Evolutionary conservation across 306 rosid genomes (phyloP), one percentile per base, ranked within the genome.

Genomic region (Carpinus viminea): DNA sequence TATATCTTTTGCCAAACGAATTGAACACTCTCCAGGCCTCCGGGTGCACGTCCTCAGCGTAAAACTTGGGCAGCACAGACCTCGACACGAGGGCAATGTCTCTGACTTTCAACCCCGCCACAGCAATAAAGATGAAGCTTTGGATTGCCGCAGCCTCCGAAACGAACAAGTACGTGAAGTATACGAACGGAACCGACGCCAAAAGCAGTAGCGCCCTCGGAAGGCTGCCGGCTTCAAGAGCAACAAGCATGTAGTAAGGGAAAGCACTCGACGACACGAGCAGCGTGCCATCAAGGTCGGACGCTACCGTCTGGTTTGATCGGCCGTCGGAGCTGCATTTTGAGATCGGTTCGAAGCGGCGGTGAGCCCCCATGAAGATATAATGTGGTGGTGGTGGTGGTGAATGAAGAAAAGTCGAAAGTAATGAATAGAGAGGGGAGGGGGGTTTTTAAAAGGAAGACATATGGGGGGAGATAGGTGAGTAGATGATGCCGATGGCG

Each of bases 171-270:
- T 92, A 91, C 2, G 88, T 87, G 70, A 91, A 83, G 45, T 91
- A 93, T 0, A 91, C 88, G 5, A 90, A 88, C 1, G 98, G 98
- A 10, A 86, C 89, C 0, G 91, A 83, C 0, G 56, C 54, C 1
- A 95, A 77, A 31, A 95, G 93, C 7, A 92, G 0, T 0, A 95
- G 80, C 1, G 85, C 98, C 47, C 98, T 84, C 0, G 93, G 45
- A 74, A 90, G 68, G 71, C 93, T 95, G 0, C 98, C 98, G 4
- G 98, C 98, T 73, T 95, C 98, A 2, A 93, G 72, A 45, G 98
- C 98, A 0, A 95, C 74, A 4, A 95, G 98, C 98, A 95, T 85
- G 92, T 82, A 95, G 79, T 95, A 95, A 0, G 98, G 98, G 46
- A 95, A 95, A 50, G 97, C 98, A 15, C 83, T 87, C 0, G 80